A percentile compares a stretch with the other conserved stretches of the same genome.
These are phyloP conservation scores for Clavispora carvajalis DNA, from an alignment of 805 yeast species.

Conservation along the genomic window DNA sequence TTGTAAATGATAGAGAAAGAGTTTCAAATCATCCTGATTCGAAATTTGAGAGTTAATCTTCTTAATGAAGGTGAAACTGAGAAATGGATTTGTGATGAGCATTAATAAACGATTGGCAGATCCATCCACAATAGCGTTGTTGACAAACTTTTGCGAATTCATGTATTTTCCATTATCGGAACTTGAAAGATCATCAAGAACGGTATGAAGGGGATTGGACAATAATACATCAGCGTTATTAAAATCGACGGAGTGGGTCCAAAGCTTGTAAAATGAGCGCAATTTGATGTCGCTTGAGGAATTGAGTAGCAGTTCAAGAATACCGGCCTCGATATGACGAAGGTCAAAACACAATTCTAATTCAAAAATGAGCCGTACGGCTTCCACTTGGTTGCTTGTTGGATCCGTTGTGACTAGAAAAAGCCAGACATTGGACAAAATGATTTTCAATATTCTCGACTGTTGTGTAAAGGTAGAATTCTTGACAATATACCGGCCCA, in stretches of 20 bases:
- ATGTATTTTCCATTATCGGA: slow-evolving; percentile 39
- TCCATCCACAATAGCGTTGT: slow-evolving; percentile 42
- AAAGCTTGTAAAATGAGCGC: slow-evolving; percentile 56
- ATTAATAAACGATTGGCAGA: slow-evolving; percentile 58
- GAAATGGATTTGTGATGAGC: slow-evolving; percentile 50
- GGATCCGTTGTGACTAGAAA: slow-evolving; percentile 47
- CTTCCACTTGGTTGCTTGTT: slow-evolving; percentile 57
- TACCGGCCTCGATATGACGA: slow-evolving; percentile 65
- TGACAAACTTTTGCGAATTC: slow-evolving; percentile 46
- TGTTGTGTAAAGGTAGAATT: slow-evolving; percentile 27
- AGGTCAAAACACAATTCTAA: slow-evolving; percentile 50
- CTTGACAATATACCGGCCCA: slow-evolving; percentile 33
- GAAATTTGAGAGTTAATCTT: slow-evolving; percentile 20
- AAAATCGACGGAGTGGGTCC: slow-evolving; percentile 61
- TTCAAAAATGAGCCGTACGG: slow-evolving; percentile 59
- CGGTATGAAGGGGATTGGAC: slow-evolving; percentile 57
- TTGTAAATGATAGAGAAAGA: slow-evolving; percentile 57
- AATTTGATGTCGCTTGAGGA: slow-evolving; percentile 28
- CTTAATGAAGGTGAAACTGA: slow-evolving; percentile 35
- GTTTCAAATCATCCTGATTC: slow-evolving; percentile 54
- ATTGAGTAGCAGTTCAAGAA: slow-evolving; percentile 50
- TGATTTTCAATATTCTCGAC: slow-evolving; percentile 34
- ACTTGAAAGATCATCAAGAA: slow-evolving; percentile 57
- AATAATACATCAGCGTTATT: slow-evolving; percentile 49
- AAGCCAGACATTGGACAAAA: slow-evolving; percentile 49